Percentiles rank a stretch among this genome's conserved stretches.
phyloP scores from a whole-genome alignment of 805 yeast genomes.

The Kodamaea sagamina region DNA sequence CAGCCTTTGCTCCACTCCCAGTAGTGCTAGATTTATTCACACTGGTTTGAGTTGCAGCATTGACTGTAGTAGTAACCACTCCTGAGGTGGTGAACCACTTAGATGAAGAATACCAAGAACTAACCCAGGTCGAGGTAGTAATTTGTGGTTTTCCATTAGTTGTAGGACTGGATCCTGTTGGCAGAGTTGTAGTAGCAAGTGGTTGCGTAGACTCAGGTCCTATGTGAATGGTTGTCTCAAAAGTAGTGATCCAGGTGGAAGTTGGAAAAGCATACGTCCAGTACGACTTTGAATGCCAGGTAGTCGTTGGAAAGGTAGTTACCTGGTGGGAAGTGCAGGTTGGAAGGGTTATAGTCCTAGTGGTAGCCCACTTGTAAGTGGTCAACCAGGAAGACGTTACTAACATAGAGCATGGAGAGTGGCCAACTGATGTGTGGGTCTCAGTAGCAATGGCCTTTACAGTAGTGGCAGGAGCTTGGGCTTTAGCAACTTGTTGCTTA shows the following conservation, averaged over 20 bases:
- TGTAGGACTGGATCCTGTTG: neutral
- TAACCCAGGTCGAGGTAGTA: too few relatives aligned
- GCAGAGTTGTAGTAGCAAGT: neutral
- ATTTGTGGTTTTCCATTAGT: neutral
- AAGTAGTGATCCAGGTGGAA: neutral
- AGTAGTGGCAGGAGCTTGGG: neutral
- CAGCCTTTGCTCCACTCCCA: too few relatives aligned
- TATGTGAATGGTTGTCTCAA: too few relatives aligned
- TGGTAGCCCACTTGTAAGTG: neutral
- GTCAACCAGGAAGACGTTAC: neutral
- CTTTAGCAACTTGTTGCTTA: neutral
- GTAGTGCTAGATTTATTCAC: too few relatives aligned
- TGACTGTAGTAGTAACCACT: too few relatives aligned
- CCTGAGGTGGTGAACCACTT: too few relatives aligned
- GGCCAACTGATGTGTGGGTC: neutral
- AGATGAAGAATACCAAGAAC: too few relatives aligned
- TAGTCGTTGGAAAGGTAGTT: neutral
- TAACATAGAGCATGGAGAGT: neutral
- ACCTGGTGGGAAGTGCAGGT: neutral
- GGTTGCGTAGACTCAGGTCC: too few relatives aligned
- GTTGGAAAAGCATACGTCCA: slow-evolving; percentile 4
- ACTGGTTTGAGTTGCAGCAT: too few relatives aligned
- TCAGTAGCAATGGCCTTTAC: neutral
- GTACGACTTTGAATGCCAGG: neutral
- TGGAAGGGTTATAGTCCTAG: neutral